Evolutionary conservation across 2,329 filamentous ascomycete species (phyloP), one percentile per base, ranked within the genome.

Genomic region (Paraconiothyrium brasiliense): DNA sequence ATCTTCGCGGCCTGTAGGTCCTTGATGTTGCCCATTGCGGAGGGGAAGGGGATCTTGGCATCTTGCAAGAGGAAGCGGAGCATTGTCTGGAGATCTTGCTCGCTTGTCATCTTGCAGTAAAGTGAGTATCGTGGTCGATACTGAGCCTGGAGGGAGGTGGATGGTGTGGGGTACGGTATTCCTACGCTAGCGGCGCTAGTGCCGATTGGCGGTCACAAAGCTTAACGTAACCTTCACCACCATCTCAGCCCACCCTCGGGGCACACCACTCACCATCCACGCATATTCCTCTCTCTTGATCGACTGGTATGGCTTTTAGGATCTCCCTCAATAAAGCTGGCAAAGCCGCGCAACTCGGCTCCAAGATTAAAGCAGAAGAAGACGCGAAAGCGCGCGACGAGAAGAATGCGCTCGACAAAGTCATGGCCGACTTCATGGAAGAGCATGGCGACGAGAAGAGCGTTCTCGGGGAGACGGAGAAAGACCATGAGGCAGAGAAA

Each of bases 51-150:
- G 0, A 89, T 66, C 69, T 86, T 87, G 34, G 82, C 82, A 67
- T 89, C 86, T 74, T 86, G 83, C 1, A 84, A 84, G 27, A 89
- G 76, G 65, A 89, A 89, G 13, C 86, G 84, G 37, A 89, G 77
- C 14, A 88, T 72, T 14, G 75, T 67, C 70, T 84, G 82, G 5
- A 84, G 67, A 47, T 82, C 77, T 20, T 70, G 67, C 35, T 74
- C 61, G 4, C 71, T 73, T n/a, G 76, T 59, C 76, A 79, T 79
- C 39, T 22, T 49, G 51, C 8, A 37, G 14, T 30, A n/a, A 54
- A 49, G 16, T 48, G 32, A 20, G 41, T 24, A 10, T 7, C 39
- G 16, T 51, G 37, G 46, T 47, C 13, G 32, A 14, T 22, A 10
- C 20, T 32, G 44, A 35, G 20, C 20, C 20, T 20, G 20, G 20